A percentile compares a stretch with the other conserved stretches of the same genome.
Evolutionary conservation across 768 basidiomycete genomes (phyloP).

Genomic region (Suillus luteus): DNA sequence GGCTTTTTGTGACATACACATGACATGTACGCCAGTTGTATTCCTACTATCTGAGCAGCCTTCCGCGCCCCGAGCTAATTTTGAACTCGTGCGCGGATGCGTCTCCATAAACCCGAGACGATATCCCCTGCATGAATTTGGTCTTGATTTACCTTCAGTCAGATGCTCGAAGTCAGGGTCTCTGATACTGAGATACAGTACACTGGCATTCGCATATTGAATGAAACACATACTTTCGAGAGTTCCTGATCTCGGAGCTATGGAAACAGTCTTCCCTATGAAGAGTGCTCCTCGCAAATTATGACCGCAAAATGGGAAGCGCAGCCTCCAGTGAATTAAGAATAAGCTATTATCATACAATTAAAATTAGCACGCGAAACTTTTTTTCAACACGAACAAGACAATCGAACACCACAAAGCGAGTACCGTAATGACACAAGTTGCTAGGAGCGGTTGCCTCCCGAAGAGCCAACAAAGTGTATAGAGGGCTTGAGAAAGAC

Average conservation of each 20-base stretch:
- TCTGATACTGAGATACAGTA: not conserved
- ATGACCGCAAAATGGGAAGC: not conserved
- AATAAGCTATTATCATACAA: not conserved
- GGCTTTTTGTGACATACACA: not conserved
- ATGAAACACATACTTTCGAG: not conserved
- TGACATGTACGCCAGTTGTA: not conserved
- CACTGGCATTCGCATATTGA: not conserved
- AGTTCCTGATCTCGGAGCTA: not conserved
- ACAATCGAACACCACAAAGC: not conserved
- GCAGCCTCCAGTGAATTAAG: not conserved
- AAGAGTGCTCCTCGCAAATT: not conserved
- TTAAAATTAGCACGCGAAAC: not conserved
- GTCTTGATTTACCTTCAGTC: not conserved
- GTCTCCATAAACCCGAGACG: not conserved
- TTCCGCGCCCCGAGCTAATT: not conserved
- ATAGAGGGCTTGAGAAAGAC: not conserved
- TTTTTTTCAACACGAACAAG: not conserved
- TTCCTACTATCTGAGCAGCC: not conserved
- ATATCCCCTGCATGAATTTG: not conserved
- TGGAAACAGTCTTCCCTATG: not conserved
- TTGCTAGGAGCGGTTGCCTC: not conserved
- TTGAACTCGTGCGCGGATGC: not conserved
- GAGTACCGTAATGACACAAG: not conserved
- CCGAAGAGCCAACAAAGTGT: not conserved
- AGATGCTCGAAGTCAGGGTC: not conserved